Evolutionary conservation across 306 rosid genomes (phyloP).

Genomic region (Cucurbita ficifolia): DNA sequence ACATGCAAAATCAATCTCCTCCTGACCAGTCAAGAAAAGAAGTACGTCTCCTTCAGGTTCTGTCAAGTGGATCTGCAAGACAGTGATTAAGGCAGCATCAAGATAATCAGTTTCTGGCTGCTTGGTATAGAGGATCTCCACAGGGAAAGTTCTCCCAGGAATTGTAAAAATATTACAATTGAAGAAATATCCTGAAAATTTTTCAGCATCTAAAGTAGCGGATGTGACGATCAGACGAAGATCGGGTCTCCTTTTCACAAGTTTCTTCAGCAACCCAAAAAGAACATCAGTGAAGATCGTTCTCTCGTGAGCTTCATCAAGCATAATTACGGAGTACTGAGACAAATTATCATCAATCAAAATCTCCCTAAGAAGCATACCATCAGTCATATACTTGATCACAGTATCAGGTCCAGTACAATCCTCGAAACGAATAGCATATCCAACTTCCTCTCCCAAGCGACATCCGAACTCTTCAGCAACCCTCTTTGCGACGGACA

Average conservation of each 20-base stretch:
- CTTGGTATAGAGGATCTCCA: slow-evolving; percentile 61
- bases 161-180: slow-evolving; percentile 60
- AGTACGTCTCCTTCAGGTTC: slow-evolving; percentile 91
- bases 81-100: slow-evolving; percentile 65
- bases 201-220: slow-evolving; percentile 84
- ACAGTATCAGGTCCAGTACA: slow-evolving; percentile 73
- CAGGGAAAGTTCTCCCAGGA: slow-evolving; percentile 87
- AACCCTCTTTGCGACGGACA: slow-evolving; percentile 83
- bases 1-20: slow-evolving; percentile 83
- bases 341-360: slow-evolving; percentile 61
- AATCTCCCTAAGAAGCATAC: slow-evolving; percentile 75
- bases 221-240: slow-evolving; percentile 72
- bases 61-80: slow-evolving; percentile 68
- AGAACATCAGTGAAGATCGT: slow-evolving; percentile 75
- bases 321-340: slow-evolving; percentile 75
- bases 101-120: slow-evolving; percentile 78
- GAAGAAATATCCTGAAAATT: slow-evolving; percentile 74
- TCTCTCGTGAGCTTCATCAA: slow-evolving; percentile 90
- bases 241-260: slow-evolving; percentile 61
- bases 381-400: slow-evolving; percentile 88
- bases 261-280: slow-evolving; percentile 70
- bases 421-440: slow-evolving; percentile 78
- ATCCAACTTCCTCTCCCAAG: slow-evolving; percentile 84
- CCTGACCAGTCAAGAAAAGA: slow-evolving; percentile 89
- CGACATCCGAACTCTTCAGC: slow-evolving; percentile 86